Percentiles rank a stretch among this genome's conserved stretches.
These are phyloP conservation scores for Saturnispora gosingensis DNA, from an alignment of 805 yeast species.

Conservation along the genomic window DNA sequence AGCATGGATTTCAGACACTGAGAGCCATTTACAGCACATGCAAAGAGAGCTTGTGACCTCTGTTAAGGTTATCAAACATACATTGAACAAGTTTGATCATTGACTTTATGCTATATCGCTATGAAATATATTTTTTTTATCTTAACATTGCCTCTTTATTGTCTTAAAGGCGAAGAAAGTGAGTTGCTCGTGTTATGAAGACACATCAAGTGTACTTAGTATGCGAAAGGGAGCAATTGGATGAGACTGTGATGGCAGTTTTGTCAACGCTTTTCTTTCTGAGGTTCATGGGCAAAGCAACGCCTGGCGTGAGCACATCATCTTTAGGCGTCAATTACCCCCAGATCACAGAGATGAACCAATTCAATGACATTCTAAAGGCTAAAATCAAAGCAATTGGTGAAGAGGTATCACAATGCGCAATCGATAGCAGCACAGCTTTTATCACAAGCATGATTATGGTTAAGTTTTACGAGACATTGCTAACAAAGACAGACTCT, in stretches of 20 bases:
- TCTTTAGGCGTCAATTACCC: neutral
- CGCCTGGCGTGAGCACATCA: neutral
- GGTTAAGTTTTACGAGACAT: slow-evolving; percentile 17
- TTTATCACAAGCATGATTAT: neutral
- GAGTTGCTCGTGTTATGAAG: neutral
- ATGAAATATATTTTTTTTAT: neutral
- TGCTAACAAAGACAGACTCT: slow-evolving; percentile 9
- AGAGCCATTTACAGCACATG: slow-evolving; percentile 10
- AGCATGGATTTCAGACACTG: slow-evolving; percentile 16
- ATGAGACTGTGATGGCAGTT: slow-evolving; percentile 51
- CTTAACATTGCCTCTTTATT: neutral
- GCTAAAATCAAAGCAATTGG: neutral
- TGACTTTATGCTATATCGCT: neutral
- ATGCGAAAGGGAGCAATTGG: slow-evolving; percentile 43
- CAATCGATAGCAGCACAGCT: neutral
- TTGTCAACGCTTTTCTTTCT: slow-evolving; percentile 62
- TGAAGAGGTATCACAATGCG: neutral
- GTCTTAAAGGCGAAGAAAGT: neutral
- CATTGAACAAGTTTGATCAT: slow-evolving; percentile 13
- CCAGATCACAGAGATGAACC: neutral
- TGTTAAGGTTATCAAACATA: slow-evolving; percentile 17
- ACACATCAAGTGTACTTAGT: slow-evolving; percentile 20
- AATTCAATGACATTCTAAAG: neutral
- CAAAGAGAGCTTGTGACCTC: slow-evolving; percentile 15
- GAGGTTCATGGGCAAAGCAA: slow-evolving; percentile 45